Conservation (phyloP, 352 stramenopile genomes). For the Phytopythium sindhum region DNA sequence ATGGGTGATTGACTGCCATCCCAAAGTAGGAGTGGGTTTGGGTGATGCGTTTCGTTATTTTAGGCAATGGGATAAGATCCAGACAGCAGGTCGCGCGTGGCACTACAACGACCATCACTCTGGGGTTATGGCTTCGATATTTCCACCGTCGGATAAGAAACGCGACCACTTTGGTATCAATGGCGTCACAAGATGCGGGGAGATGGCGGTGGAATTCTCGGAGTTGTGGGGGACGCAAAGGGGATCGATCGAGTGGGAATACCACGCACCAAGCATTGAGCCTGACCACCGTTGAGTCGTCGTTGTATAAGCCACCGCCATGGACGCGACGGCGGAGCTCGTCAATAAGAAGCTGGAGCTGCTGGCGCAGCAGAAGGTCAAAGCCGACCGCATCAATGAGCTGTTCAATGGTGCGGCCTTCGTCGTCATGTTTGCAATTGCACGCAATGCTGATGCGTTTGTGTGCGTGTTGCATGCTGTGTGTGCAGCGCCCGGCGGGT, state of each 20-base stretch:
- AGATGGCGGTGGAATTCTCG: neutral
- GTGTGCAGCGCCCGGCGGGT: constrained; percentile 41
- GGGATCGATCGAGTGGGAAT: neutral
- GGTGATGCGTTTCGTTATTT: neutral
- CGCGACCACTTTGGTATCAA: neutral
- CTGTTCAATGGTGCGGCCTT: constrained; percentile 41
- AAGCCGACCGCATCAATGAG: constrained; percentile 54
- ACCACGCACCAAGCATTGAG: no score
- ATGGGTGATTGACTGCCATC: neutral
- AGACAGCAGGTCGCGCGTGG: neutral
- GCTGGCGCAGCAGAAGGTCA: constrained; percentile 62
- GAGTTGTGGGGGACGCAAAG: neutral
- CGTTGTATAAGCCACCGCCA: no score
- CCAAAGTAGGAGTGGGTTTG: neutral
- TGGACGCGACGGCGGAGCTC: constrained; percentile 52
- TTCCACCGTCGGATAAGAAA: neutral
- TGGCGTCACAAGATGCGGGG: neutral
- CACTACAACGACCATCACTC: constrained; percentile 8
- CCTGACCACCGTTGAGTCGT: no score
- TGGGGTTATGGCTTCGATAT: neutral
- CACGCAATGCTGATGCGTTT: neutral
- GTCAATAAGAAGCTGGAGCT: constrained; percentile 79
- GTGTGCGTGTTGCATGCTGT: neutral
- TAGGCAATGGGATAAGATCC: neutral
- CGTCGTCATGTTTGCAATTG: neutral